Evolutionary conservation across 2,329 filamentous ascomycete species (phyloP), one percentile per base, ranked within the genome.

Genomic region (Pezicula neosporulosa): DNA sequence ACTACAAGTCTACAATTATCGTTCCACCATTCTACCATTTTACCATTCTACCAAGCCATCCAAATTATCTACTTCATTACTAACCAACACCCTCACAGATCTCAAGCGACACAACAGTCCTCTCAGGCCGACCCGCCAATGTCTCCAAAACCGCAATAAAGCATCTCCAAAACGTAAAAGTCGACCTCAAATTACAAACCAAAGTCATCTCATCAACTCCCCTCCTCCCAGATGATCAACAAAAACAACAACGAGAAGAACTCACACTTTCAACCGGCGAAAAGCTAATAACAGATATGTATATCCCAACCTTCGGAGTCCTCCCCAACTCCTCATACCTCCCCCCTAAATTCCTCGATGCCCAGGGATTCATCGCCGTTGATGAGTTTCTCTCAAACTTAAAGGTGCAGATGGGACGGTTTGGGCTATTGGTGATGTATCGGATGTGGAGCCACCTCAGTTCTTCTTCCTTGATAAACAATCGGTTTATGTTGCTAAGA

Each of bases 251-350:
- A n/a, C 74, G 71, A 60, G 77, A 73, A 3, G 72, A 77, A 62
- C 68, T 85, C 33, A 64, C 64, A 35, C 70, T 85, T n/a, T 67
- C 69, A 28, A 67, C 64, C 53, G 77, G 77, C 50, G 70, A 76
- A 52, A 75, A 67, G 49, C 58, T 84, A 53, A 60, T 62, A 12
- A 77, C 79, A 2, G 81, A 85, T 56, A 54, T 79, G 18, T 81
- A 81, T 64, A 68, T 85, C 44, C 75, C 80, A 7, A 80, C 81
- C 2, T 76, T 76, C 59, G 82, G 82, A 39, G 61, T 82, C 43
- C 59, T 68, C 18, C 77, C 82, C 47, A 85, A 84, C 66, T 75
- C 78, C 4, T 75, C 75, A 33, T 84, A 74, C 64, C 57, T 85
- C 3, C 74, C 77, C 1, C 59, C 60, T 2, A 63, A 65, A 51